Conservation (phyloP, 495 filamentous ascomycete species). For the Alectoria sarmentosa region DNA sequence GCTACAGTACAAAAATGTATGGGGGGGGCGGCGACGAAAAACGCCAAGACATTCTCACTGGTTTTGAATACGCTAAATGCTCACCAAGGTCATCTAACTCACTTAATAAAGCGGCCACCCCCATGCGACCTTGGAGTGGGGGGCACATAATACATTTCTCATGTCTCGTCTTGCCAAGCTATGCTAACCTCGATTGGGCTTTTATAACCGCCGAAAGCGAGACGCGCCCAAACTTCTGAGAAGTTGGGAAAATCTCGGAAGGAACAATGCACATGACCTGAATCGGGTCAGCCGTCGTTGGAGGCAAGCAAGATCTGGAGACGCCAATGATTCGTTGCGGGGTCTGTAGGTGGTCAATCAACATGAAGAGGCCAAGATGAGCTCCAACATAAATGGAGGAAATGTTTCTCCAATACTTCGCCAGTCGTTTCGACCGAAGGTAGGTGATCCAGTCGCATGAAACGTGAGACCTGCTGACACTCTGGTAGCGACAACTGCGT, state of each 20-base stretch:
- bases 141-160: too few relatives aligned
- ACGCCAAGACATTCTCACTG: too few relatives aligned
- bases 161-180: not conserved
- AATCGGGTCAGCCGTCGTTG: not conserved
- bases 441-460: slow-evolving; percentile 2
- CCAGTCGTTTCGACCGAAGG: slow-evolving; percentile 37
- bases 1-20: too few relatives aligned
- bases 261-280: not conserved
- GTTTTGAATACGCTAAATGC: too few relatives aligned
- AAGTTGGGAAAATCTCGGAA: not conserved
- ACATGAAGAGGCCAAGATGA: slow-evolving; percentile 15
- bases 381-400: slow-evolving; percentile 5
- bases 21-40: too few relatives aligned
- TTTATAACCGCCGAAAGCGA: not conserved
- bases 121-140: too few relatives aligned
- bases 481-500: slow-evolving; percentile 28
- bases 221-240: not conserved
- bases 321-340: slow-evolving; percentile 5
- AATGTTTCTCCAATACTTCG: slow-evolving; percentile 17
- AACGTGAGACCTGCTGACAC: not conserved
- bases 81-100: too few relatives aligned
- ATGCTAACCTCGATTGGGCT: not conserved
- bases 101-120: too few relatives aligned
- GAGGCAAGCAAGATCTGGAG: not conserved
- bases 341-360: slow-evolving; percentile 1